Conservation (phyloP, 768 basidiomycete species). For the Leccinum broughii region DNA sequence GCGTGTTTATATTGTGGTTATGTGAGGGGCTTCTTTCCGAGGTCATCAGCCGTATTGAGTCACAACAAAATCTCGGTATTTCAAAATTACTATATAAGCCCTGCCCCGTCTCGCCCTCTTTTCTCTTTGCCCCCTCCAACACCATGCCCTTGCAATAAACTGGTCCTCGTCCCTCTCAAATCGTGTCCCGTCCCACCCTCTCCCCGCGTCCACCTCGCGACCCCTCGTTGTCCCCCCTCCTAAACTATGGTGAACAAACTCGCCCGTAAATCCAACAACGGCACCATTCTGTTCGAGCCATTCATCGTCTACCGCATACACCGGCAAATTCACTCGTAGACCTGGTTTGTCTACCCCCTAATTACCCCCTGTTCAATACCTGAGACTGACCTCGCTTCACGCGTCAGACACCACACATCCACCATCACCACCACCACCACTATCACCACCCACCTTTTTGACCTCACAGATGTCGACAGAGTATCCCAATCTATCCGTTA, state of each 20-base stretch:
- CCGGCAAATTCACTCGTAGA: slow-evolving; percentile 37
- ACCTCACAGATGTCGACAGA: slow-evolving; percentile 49
- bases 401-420: slow-evolving; percentile 20
- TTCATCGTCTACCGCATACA: slow-evolving; percentile 88
- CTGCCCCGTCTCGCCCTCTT: slow-evolving; percentile 25
- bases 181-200: slow-evolving; percentile 3
- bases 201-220: slow-evolving; percentile 27
- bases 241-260: slow-evolving; percentile 82
- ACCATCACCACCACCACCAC: neutral
- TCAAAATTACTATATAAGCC: slow-evolving; percentile 47
- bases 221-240: slow-evolving; percentile 30
- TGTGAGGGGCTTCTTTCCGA: slow-evolving; percentile 34
- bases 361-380: too few relatives aligned
- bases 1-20: slow-evolving; percentile 28
- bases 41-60: slow-evolving; percentile 31
- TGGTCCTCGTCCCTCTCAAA: slow-evolving; percentile 13
- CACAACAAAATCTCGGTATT: slow-evolving; percentile 33
- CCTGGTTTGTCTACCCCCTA: slow-evolving; percentile 22
- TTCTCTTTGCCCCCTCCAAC: slow-evolving; percentile 24
- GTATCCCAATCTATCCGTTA: slow-evolving; percentile 50
- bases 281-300: slow-evolving; percentile 84
- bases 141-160: slow-evolving; percentile 40
- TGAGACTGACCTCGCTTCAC: slow-evolving; percentile 11
- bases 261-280: slow-evolving; percentile 78
- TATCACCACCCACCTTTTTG: slow-evolving; percentile 2